Evolutionary conservation across 2,329 filamentous ascomycete species (phyloP).

Genomic region (Talaromyces sp.): DNA sequence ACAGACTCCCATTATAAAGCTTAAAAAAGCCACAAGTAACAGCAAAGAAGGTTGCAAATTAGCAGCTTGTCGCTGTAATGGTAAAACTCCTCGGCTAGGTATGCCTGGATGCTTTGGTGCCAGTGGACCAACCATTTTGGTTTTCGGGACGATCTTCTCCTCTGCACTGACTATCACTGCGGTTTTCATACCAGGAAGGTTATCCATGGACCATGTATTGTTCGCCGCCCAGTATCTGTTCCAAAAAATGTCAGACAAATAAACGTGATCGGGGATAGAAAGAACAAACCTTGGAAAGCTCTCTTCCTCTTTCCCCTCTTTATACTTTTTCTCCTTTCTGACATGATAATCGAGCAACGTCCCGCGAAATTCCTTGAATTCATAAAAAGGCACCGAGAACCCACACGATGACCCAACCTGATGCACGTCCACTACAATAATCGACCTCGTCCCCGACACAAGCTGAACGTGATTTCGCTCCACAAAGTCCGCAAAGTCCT

Average conservation of each 20-base stretch:
- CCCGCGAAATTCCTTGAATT: constrained; percentile 16
- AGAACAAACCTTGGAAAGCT: constrained; percentile 15
- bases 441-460: constrained; percentile 13
- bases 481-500: constrained; percentile 12
- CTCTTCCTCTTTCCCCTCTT: constrained; percentile 15
- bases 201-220: constrained; percentile 18
- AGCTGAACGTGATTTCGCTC: constrained; percentile 9
- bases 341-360: constrained; percentile 5
- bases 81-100: neutral
- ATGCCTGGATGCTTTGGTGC: constrained; percentile 13
- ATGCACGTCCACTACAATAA: constrained; percentile 17
- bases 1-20: constrained; percentile 10
- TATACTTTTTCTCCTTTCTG: constrained; percentile 13
- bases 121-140: constrained; percentile 17
- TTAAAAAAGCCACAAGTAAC: constrained; percentile 11
- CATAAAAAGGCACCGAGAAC: constrained; percentile 16
- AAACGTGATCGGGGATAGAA: neutral
- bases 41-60: neutral
- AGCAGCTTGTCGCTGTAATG: neutral
- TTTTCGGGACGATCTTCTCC: constrained; percentile 14
- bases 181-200: constrained; percentile 12
- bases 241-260: neutral
- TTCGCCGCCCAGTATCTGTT: constrained; percentile 17
- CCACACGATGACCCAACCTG: constrained; percentile 18
- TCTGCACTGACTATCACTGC: constrained; percentile 5